A percentile compares a stretch with the other conserved stretches of the same genome.
phyloP scores from a whole-genome alignment of 352 stramenopile genomes.

The Peronospora belbahrii region DNA sequence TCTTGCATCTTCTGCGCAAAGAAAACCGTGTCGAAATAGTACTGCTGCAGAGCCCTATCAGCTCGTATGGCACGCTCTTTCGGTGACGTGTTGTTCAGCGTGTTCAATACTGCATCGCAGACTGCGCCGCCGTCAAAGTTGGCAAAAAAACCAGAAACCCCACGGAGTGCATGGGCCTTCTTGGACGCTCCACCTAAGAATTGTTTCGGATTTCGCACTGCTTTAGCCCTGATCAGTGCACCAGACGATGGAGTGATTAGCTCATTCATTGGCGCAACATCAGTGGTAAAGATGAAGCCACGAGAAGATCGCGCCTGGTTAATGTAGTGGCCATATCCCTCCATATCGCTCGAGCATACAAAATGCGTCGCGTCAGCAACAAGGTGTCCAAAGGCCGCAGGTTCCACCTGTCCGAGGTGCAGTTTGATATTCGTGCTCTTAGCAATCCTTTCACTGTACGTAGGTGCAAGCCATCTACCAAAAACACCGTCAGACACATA shows the following conservation, averaged over 20 bases:
- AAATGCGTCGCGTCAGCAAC: conserved; percentile 48
- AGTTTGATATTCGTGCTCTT: conserved; percentile 7
- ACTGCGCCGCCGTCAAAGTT: conserved; percentile 30
- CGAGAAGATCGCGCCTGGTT: conserved; percentile 51
- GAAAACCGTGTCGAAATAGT: conserved; percentile 57
- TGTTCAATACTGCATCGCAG: conserved; percentile 34
- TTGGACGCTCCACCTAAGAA: conserved; percentile 31
- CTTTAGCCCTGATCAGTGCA: conserved; percentile 26
- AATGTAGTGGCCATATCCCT: conserved; percentile 69
- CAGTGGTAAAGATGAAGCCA: conserved; percentile 40
- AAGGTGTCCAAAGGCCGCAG: conserved; percentile 46
- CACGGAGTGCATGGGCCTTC: conserved; percentile 21
- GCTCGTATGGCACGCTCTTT: conserved; percentile 28
- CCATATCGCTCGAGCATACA: conserved; percentile 48
- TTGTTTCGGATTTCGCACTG: conserved; percentile 19
- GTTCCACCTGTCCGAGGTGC: conserved; percentile 14
- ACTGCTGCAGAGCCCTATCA: conserved; percentile 38
- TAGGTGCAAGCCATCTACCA: conserved; percentile 18
- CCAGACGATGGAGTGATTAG: conserved; percentile 37
- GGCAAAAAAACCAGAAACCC: conserved; percentile 36
- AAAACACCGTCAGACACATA: conserved; percentile 48
- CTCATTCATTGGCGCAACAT: conserved; percentile 61
- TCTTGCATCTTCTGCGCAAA: conserved; percentile 49
- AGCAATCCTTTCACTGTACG: conserved; percentile 16
- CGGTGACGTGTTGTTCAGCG: conserved; percentile 26